Evolutionary conservation across 2,329 filamentous ascomycete species (phyloP), one percentile per base, ranked within the genome.

Genomic region (Dothideomycetidae sp.): DNA sequence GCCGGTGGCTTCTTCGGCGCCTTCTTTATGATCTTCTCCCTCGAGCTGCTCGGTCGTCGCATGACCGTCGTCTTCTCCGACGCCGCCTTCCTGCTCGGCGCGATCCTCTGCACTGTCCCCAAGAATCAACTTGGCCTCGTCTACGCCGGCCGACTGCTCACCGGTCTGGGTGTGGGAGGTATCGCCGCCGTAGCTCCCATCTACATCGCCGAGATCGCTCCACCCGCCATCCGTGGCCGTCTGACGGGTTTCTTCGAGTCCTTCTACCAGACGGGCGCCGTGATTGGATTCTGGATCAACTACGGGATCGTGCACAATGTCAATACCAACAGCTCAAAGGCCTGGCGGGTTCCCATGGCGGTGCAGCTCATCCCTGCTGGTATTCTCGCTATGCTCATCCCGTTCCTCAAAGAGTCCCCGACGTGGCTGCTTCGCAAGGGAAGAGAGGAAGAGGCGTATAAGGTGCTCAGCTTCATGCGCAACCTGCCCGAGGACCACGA

Each of bases 1-100:
- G 68, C 66, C 0, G 68, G 68, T 12, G 67, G 66, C 2, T 66
- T 71, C 31, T 67, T 70, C 19, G 68, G 68, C 10, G 67, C 68
- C 7, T 53, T 71, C 1, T 58, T 66, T 46, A 63, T 61, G 45
- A 66, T 60, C 45, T 46, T 62, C 29, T 44, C 59, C 53, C 50
- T 36, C 48, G 67, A 70, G 43, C 54, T 58, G 13, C 54, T 68
- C 26, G 67, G 68, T 29, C 60, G 68, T 23, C 66, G 65, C 43
- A 64, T 59, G 60, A 65, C 66, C 10, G 57, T 71, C 10, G 61
- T 66, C 42, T 52, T 62, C 38, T 59, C 61, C 15, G 62, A 65
- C 36, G 45, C 57, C 5, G 46, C 67, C 28, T 66, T 67, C 42
- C 52, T 65, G 10, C 45, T 65, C 11, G 64, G 64, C 3, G 21